Base-by-base conservation (phyloP, 208 protist genomes). In the Acanthamoeba lenticulata region DNA sequence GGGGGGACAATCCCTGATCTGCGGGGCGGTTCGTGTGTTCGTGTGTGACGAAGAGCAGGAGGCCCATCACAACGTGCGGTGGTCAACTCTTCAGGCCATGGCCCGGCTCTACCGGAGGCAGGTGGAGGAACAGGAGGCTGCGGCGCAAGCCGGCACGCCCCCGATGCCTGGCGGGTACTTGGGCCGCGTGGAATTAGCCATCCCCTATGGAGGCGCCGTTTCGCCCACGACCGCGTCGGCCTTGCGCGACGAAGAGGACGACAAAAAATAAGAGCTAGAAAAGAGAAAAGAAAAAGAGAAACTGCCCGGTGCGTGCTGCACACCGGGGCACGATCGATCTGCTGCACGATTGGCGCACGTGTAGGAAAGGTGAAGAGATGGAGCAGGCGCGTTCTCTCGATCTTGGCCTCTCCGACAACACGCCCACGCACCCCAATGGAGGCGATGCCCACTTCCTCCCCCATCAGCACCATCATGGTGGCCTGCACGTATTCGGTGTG, bases 171-270 rank as follows among this genome's bases (percentile, higher is more conserved):
- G 72, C 38, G 72, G 72, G 19, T 81, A 49, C 19, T 45, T 89
- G 49, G 52, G 81, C 6, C 81, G 81, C 1, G 81, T 89, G 19
- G 34, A 89, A 45, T 32, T 89, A 45, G 81, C 81, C 81, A 89
- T 89, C 81, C 81, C 81, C 62, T 69, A 69, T 27, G 62, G 62
- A n/a, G n/a, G n/a, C n/a, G n/a, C n/a, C n/a, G n/a, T n/a, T n/a
- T n/a, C n/a, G n/a, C n/a, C n/a, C n/a, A n/a, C n/a, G n/a, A n/a
- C n/a, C n/a, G n/a, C n/a, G n/a, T n/a, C n/a, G n/a, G n/a, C n/a
- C n/a, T n/a, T n/a, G n/a, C n/a, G n/a, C n/a, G n/a, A n/a, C n/a
- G n/a, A n/a, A n/a, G n/a, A n/a, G n/a, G n/a, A n/a, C n/a, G n/a
- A n/a, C n/a, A n/a, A n/a, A n/a, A n/a, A n/a, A n/a, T n/a, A n/a